Evolutionary conservation across 495 filamentous ascomycete genomes (phyloP), one percentile per base, ranked within the genome.

Genomic region (Antarctomyces pellizariae): DNA sequence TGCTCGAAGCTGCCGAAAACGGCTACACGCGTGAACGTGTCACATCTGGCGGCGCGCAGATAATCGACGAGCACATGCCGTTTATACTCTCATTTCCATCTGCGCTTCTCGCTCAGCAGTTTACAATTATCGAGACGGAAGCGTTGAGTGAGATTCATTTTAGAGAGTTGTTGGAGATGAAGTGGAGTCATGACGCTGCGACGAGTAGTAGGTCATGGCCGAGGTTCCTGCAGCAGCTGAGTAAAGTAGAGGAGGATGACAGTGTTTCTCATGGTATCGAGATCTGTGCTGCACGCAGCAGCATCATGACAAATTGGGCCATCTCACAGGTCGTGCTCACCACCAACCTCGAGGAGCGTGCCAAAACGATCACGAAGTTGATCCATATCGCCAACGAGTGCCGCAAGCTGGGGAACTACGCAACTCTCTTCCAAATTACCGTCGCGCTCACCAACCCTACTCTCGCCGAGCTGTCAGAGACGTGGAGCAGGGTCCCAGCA

Each of bases 221-320:
- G n/a, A 71, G 86, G 25, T 93, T 86, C 42, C 62, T 99, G 7
- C 65, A 71, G 9, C 70, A 89, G 33, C n/a, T n/a, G n/a, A n/a
- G n/a, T n/a, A n/a, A n/a, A n/a, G n/a, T n/a, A n/a, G n/a, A n/a
- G n/a, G n/a, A n/a, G n/a, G n/a, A n/a, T n/a, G n/a, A n/a, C n/a
- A n/a, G n/a, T n/a, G n/a, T n/a, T n/a, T 74, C 74, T 13, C 73
- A 67, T 18, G 86, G 86, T 12, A 78, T 95, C 28, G 86, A 93
- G 38, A 59, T 99, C n/a, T 82, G 92, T 12, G 80, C 91, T 37
- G 79, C 83, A 11, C 75, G 89, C 18, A 93, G 93, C 56, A 95
- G 95, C 45, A 60, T 99, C 34, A 76, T 95, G 61, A 83, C 90
- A 26, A 93, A 92, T 55, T 99, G 89, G 89, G 72, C 75, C 8